A percentile compares a stretch with the other conserved stretches of the same genome.
Conservation (phyloP, 2,329 filamentous ascomycete species). For the Xenosphaeropsis pyriputrescens region DNA sequence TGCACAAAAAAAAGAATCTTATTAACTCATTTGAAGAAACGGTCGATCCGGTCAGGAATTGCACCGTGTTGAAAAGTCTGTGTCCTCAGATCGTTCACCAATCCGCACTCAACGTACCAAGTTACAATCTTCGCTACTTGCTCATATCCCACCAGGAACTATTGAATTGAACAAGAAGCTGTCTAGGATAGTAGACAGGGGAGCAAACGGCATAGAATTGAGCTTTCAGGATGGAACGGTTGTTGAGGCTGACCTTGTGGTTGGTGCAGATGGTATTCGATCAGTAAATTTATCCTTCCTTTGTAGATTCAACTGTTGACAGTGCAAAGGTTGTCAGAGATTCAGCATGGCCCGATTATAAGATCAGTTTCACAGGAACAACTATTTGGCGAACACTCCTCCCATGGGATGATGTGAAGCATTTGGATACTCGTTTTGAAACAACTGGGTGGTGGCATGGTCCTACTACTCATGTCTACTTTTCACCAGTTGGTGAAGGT, state of each 20-base stretch:
- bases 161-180: constrained; percentile 31
- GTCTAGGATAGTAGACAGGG: constrained; percentile 21
- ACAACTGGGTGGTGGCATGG: constrained; percentile 28
- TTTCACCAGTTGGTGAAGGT: constrained; percentile 22
- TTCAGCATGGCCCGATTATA: constrained; percentile 24
- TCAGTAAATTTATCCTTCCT: constrained; percentile 19
- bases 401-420: constrained; percentile 19
- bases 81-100: too few relatives aligned
- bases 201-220: constrained; percentile 21
- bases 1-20: constrained; percentile 1
- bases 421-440: constrained; percentile 15
- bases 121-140: constrained; percentile 32
- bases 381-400: constrained; percentile 31
- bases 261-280: constrained; percentile 37
- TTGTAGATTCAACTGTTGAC: background rate
- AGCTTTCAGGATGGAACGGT: constrained; percentile 29
- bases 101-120: constrained; percentile 5
- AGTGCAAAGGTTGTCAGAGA: constrained; percentile 23
- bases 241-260: constrained; percentile 25
- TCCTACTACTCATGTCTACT: constrained; percentile 25
- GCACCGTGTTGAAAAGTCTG: background rate
- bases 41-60: constrained; percentile 17
- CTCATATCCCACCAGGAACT: constrained; percentile 25
- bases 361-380: constrained; percentile 30
- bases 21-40: constrained; percentile 12